Conservation (phyloP, 805 yeast genomes). For the Saccharomyces jurei region DNA sequence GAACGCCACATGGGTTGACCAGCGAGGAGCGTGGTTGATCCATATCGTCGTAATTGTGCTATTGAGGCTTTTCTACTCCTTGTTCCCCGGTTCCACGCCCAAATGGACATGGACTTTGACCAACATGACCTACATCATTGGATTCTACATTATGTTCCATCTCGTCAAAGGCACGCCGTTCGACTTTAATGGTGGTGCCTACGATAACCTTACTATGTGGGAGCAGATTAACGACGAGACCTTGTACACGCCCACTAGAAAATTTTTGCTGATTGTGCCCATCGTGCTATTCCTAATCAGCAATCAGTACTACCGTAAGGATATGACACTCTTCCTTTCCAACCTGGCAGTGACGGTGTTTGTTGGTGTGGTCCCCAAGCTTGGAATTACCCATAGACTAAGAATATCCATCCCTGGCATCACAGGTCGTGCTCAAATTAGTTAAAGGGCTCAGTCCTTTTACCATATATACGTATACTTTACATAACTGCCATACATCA, state of each 20-base stretch:
- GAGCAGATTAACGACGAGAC: slow-evolving; percentile 91
- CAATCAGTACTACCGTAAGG: slow-evolving; percentile 85
- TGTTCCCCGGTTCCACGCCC: slow-evolving; percentile 65
- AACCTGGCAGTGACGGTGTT: slow-evolving; percentile 69
- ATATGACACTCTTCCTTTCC: slow-evolving; percentile 64
- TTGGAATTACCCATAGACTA: slow-evolving; percentile 70
- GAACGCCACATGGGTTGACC: slow-evolving; percentile 92
- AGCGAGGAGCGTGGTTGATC: slow-evolving; percentile 90
- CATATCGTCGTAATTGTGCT: slow-evolving; percentile 74
- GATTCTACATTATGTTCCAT: slow-evolving; percentile 91
- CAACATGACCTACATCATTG: slow-evolving; percentile 77
- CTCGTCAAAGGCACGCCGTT: slow-evolving; percentile 93
- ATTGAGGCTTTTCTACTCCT: slow-evolving; percentile 64
- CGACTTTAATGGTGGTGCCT: slow-evolving; percentile 91
- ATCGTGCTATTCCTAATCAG: slow-evolving; percentile 73
- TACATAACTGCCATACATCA: not conserved
- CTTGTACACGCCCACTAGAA: slow-evolving; percentile 91
- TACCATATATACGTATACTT: not conserved
- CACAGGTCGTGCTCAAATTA: slow-evolving; percentile 29
- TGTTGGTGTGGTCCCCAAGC: slow-evolving; percentile 80
- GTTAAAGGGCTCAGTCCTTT: slow-evolving; percentile 4
- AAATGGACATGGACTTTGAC: slow-evolving; percentile 91
- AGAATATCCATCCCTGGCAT: slow-evolving; percentile 51
- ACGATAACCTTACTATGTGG: slow-evolving; percentile 94
- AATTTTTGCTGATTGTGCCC: slow-evolving; percentile 83